Percentiles rank a stretch among this genome's conserved stretches.
Conservation (phyloP, 2,329 filamentous ascomycete species). For the Alternaria metachromatica region DNA sequence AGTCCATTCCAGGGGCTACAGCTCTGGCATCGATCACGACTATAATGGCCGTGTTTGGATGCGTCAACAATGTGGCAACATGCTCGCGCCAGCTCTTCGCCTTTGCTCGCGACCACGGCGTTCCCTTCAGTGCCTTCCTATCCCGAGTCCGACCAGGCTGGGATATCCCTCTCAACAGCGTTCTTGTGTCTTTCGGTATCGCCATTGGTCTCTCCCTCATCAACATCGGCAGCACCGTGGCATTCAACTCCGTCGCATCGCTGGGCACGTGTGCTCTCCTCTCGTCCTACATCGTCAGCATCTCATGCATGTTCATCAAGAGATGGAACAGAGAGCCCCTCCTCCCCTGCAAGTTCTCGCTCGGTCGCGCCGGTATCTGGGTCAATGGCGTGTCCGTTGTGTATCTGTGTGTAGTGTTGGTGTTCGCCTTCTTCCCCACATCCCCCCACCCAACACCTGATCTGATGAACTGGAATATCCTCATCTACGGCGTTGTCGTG, state of each 20-base stretch:
- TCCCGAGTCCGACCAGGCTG: constrained; percentile 25
- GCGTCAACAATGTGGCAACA: constrained; percentile 34
- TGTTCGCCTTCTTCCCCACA: constrained; percentile 56
- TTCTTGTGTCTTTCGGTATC: constrained; percentile 52
- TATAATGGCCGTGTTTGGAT: constrained; percentile 35
- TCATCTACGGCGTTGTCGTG: constrained; percentile 55
- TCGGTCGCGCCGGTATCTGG: constrained; percentile 54
- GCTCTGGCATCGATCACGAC: constrained; percentile 34
- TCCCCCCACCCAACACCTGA: constrained; percentile 31
- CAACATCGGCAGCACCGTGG: constrained; percentile 55
- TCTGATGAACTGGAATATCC: constrained; percentile 58
- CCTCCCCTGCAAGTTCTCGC: constrained; percentile 53
- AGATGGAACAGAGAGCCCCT: constrained; percentile 52
- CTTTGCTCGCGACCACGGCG: constrained; percentile 41
- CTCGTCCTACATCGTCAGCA: constrained; percentile 49
- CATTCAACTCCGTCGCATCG: constrained; percentile 36
- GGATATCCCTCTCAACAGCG: constrained; percentile 52
- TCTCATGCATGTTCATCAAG: constrained; percentile 56
- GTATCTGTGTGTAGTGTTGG: constrained; percentile 50
- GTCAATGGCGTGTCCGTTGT: constrained; percentile 52
- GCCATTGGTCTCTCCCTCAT: constrained; percentile 54
- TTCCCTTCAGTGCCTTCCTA: constrained; percentile 15
- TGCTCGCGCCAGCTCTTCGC: constrained; percentile 45
- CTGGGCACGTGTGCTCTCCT: constrained; percentile 31
- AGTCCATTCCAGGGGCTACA: constrained; percentile 27